These are phyloP conservation scores for Rosa persica DNA, from an alignment of 306 rosid genomes.

Conservation along the genomic window DNA sequence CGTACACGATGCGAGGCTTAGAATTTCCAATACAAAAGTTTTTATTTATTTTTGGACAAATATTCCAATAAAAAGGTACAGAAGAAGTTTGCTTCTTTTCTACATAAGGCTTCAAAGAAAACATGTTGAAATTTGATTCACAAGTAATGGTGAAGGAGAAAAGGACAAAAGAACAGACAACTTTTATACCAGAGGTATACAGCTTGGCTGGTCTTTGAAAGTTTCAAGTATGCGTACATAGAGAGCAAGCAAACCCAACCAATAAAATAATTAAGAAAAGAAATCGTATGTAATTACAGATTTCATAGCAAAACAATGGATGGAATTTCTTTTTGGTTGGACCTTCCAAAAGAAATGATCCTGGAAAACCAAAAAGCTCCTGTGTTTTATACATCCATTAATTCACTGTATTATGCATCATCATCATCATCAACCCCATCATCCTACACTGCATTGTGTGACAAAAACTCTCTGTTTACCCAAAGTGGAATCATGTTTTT, in stretches of 20 bases:
- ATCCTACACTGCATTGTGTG: slow-evolving; percentile 55
- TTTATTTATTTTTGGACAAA: not conserved
- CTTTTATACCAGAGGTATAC: not conserved
- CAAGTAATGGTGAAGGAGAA: slow-evolving; percentile 22
- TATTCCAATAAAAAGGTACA: no score
- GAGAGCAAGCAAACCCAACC: slow-evolving; percentile 38
- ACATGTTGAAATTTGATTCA: slow-evolving; percentile 29
- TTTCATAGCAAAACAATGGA: slow-evolving; percentile 43
- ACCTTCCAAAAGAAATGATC: slow-evolving; percentile 38
- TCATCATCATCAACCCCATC: slow-evolving; percentile 5
- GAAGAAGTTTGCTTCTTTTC: not conserved
- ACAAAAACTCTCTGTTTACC: slow-evolving; percentile 20
- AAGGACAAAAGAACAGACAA: slow-evolving; percentile 4
- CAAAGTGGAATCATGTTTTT: slow-evolving; percentile 9
- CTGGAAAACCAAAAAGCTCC: slow-evolving; percentile 44
- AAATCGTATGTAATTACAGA: slow-evolving; percentile 70
- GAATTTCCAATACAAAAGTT: not conserved
- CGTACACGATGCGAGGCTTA: no score
- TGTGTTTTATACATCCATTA: slow-evolving; percentile 40
- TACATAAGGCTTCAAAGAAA: not conserved
- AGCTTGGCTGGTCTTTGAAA: not conserved
- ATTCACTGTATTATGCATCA: slow-evolving; percentile 39
- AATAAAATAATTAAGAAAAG: slow-evolving; percentile 30
- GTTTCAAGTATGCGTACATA: slow-evolving; percentile 40
- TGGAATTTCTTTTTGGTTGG: slow-evolving; percentile 11